These are phyloP conservation scores for Wickerhamomyces queroliae DNA, from an alignment of 805 yeast genomes.

Conservation along the genomic window DNA sequence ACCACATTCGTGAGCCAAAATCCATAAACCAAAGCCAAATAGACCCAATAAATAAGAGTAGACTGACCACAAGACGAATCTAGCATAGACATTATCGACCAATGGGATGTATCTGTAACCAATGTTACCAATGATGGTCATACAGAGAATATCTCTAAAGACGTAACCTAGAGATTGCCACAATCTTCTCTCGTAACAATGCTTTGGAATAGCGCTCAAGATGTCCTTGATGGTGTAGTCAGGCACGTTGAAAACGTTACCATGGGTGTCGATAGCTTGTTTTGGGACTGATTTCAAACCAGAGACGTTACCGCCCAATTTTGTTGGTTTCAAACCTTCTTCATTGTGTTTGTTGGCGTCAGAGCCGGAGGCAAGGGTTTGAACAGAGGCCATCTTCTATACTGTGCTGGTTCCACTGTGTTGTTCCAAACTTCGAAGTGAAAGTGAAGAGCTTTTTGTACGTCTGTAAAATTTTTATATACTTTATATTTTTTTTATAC, in stretches of 20 bases:
- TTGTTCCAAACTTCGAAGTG: neutral
- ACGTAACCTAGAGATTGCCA: slow-evolving; percentile 46
- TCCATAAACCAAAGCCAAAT: slow-evolving; percentile 56
- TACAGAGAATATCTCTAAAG: slow-evolving; percentile 42
- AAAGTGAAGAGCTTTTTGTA: neutral
- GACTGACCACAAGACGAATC: slow-evolving; percentile 37
- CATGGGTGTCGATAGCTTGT: slow-evolving; percentile 43
- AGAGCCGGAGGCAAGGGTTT: slow-evolving; percentile 10
- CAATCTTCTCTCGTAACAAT: slow-evolving; percentile 52
- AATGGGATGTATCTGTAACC: slow-evolving; percentile 39
- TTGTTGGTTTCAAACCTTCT: slow-evolving; percentile 9
- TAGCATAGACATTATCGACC: slow-evolving; percentile 26
- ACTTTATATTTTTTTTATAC: too few relatives aligned
- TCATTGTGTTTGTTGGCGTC: neutral
- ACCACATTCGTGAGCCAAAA: slow-evolving; percentile 61
- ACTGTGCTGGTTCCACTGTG: neutral
- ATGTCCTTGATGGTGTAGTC: slow-evolving; percentile 56
- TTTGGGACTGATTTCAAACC: slow-evolving; percentile 15
- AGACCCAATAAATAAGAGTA: slow-evolving; percentile 38
- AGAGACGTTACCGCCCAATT: slow-evolving; percentile 16
- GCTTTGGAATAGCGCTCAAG: slow-evolving; percentile 51
- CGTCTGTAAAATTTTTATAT: too few relatives aligned
- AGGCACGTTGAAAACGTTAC: slow-evolving; percentile 54
- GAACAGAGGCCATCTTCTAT: slow-evolving; percentile 10
- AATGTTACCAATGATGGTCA: slow-evolving; percentile 35